phyloP scores from a whole-genome alignment of 2,329 filamentous ascomycete genomes.

The Aquanectria penicillioides region DNA sequence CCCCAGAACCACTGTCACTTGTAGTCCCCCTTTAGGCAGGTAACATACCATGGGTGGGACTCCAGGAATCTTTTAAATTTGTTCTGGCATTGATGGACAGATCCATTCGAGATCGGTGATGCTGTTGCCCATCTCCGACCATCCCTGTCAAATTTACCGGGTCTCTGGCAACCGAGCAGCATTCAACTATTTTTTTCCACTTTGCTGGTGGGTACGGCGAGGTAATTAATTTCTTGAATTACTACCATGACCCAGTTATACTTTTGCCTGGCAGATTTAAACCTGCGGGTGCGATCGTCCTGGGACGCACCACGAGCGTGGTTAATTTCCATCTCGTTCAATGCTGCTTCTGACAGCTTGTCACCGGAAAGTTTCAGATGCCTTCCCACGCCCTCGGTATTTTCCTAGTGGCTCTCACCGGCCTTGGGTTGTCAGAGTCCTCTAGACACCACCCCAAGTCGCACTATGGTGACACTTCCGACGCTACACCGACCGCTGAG shows the following conservation, averaged over 20 bases:
- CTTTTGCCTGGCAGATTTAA: background rate
- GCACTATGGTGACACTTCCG: background rate
- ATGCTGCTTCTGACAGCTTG: slow-evolving; percentile 12
- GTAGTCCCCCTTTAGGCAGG: too few species aligned
- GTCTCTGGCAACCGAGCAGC: background rate
- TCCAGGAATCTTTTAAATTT: background rate
- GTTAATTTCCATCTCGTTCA: slow-evolving; percentile 8
- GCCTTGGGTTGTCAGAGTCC: slow-evolving; percentile 19
- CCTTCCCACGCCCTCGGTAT: slow-evolving; percentile 25
- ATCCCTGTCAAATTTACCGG: slow-evolving; percentile 3
- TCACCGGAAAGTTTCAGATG: slow-evolving; percentile 21
- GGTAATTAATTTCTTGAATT: slow-evolving; percentile 1
- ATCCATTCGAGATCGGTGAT: background rate
- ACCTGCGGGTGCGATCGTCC: slow-evolving; percentile 14
- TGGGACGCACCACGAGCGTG: slow-evolving; percentile 1
- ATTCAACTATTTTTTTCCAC: background rate
- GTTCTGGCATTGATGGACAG: background rate
- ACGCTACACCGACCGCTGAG: slow-evolving; percentile 1
- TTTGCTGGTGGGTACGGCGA: background rate
- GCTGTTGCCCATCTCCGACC: too few species aligned
- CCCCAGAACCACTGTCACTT: too few species aligned
- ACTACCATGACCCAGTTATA: background rate
- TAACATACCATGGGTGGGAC: too few species aligned
- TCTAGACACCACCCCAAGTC: background rate
- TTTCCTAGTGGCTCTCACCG: slow-evolving; percentile 26